Base-by-base conservation (phyloP, 768 basidiomycete species). In the Gymnopilus dilepis region DNA sequence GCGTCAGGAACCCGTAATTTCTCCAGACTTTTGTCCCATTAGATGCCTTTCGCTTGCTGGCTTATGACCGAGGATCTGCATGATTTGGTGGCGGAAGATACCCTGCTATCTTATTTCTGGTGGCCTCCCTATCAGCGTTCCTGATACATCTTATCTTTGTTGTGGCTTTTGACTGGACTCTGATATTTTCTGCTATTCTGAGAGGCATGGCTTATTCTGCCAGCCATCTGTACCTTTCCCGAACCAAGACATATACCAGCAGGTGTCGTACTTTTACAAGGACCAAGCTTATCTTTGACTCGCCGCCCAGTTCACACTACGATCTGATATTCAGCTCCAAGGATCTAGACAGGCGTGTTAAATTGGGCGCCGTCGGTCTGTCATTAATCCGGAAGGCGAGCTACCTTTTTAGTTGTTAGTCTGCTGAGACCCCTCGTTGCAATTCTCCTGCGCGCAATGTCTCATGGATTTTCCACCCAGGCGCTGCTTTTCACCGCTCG, bases 181-280 rank as follows among this genome's bases (percentile, higher is more conserved):
- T 59, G 63, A 65, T 61, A 61, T 56, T 60, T 62, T 55, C 51
- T 62, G 63, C 58, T 65, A 61, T 55, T 41, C 43, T 37, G 37
- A 47, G 50, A 38, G 48, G 40, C 53, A 43, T 65, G 66, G 64
- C 64, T 63, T 63, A 65, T 67, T 67, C 66, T 67, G 66, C 64
- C 66, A 65, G 58, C 61, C 56, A 62, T 45, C 53, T 30, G 50
- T 62, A 52, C 33, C 22, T 37, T 42, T 37, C 41, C 33, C 53
- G 56, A 58, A 54, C 56, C 42, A 56, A 58, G 19, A 30, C 61
- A 34, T 38, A 42, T 28, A 31, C 51, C n/a, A 37, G 31, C 31
- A 26, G 22, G n/a, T 45, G 22, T 37, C 42, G 22, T 51, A 40
- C 34, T 30, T n/a, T 11, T 54, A 31, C 28, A 40, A 51, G 26